Percentiles rank a stretch among this genome's conserved stretches.
phyloP scores from a whole-genome alignment of 305 asterid genomes.

The Rubia peregrina region DNA sequence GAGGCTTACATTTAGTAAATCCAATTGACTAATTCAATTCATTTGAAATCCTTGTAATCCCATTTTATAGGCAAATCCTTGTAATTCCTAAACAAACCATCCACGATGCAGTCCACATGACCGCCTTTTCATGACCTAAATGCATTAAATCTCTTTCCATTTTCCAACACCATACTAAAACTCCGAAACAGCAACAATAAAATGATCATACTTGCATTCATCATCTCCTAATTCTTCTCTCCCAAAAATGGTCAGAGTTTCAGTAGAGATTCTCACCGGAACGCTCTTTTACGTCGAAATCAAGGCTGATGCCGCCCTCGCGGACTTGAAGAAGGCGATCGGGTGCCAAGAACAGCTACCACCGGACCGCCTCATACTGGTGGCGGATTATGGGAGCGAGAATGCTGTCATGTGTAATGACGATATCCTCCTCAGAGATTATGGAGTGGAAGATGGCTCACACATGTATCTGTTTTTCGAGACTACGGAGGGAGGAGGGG shows the following conservation, averaged over 20 bases:
- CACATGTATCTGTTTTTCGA: slow-evolving; percentile 41
- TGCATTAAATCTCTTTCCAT: slow-evolving; percentile 8
- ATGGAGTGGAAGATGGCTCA: slow-evolving; percentile 48
- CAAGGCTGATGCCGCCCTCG: slow-evolving; percentile 35
- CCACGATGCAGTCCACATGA: slow-evolving; percentile 26
- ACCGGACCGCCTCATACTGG: slow-evolving; percentile 35
- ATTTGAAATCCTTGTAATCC: slow-evolving; percentile 8
- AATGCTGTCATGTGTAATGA: slow-evolving; percentile 20
- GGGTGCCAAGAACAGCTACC: slow-evolving; percentile 48
- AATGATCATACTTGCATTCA: neutral
- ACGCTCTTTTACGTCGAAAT: slow-evolving; percentile 35
- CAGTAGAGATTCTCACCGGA: slow-evolving; percentile 48
- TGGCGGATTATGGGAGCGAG: slow-evolving; percentile 25
- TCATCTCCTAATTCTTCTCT: neutral
- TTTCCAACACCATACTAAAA: neutral
- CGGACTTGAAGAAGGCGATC: slow-evolving; percentile 46
- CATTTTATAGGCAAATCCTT: slow-evolving; percentile 23
- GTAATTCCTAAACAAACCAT: slow-evolving; percentile 17
- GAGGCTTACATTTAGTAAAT: neutral
- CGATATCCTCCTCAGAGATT: slow-evolving; percentile 27
- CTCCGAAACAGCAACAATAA: neutral
- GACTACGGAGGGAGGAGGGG: slow-evolving; percentile 8
- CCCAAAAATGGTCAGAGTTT: slow-evolving; percentile 39
- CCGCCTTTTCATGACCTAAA: slow-evolving; percentile 9
- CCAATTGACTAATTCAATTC: slow-evolving; percentile 2